These are phyloP conservation scores for Solanum piurae DNA, from an alignment of 257 asterid genomes.

Conservation along the genomic window DNA sequence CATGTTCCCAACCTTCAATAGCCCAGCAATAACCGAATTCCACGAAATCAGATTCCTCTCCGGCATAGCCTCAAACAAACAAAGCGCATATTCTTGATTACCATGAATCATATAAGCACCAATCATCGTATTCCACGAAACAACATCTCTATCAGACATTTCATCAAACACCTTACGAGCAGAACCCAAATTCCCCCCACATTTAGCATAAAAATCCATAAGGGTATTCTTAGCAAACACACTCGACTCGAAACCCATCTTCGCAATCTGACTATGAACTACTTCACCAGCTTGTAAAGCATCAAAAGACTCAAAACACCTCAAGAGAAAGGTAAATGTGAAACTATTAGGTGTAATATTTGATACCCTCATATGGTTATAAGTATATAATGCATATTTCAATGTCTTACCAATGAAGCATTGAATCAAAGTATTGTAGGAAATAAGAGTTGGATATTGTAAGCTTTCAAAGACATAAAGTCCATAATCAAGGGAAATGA, in stretches of 20 bases:
- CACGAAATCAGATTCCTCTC: conserved; percentile 32
- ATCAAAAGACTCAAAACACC: conserved; percentile 29
- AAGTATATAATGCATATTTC: conserved; percentile 15
- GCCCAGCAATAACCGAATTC: conserved; percentile 35
- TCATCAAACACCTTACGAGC: conserved; percentile 23
- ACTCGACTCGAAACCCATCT: conserved; percentile 22
- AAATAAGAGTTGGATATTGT: conserved; percentile 18
- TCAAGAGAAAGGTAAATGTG: conserved; percentile 35
- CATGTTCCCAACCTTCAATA: conserved; percentile 22
- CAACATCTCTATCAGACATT: conserved; percentile 27
- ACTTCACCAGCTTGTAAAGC: conserved; percentile 18
- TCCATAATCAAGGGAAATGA: conserved; percentile 29
- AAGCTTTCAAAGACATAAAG: conserved; percentile 11
- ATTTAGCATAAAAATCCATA: conserved; percentile 31
- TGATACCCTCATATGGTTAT: conserved; percentile 21
- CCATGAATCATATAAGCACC: conserved; percentile 23
- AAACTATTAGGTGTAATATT: conserved; percentile 29
- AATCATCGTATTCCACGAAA: conserved; percentile 33
- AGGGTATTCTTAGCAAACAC: conserved; percentile 30
- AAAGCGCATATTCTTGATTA: conserved; percentile 14
- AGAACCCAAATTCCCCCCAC: conserved; percentile 18
- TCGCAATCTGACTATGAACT: conserved; percentile 25
- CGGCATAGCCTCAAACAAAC: conserved; percentile 32
- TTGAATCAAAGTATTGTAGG: conserved; percentile 34
- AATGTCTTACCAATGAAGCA: conserved; percentile 32